Conservation (phyloP, 2,329 filamentous ascomycete species). For the Fusarium penzigii region DNA sequence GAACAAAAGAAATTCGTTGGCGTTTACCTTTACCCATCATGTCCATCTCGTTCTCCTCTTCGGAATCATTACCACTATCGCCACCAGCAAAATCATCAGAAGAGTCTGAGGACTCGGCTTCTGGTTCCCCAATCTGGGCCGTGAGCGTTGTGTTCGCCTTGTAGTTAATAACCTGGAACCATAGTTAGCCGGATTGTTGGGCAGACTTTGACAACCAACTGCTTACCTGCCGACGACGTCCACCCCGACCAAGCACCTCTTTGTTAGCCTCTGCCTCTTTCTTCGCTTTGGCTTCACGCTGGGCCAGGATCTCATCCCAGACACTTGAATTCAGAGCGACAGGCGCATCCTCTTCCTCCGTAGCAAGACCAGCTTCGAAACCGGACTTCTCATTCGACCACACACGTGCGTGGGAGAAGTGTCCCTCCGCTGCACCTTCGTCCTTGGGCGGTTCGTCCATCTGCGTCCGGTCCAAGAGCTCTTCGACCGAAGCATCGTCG, state of each 20-base stretch:
- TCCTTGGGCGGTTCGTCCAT: conserved; percentile 70
- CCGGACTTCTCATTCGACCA: conserved; percentile 82
- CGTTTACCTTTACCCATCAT: conserved; percentile 38
- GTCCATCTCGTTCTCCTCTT: conserved; percentile 21
- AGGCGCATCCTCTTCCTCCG: conserved; percentile 52
- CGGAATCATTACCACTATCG: conserved; percentile 34
- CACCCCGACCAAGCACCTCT: conserved; percentile 82
- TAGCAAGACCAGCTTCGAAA: conserved; percentile 63
- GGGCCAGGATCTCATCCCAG: conserved; percentile 87
- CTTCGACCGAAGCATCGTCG: conserved; percentile 80
- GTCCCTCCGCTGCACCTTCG: conserved; percentile 68
- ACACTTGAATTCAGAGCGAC: conserved; percentile 64
- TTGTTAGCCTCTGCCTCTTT: conserved; percentile 67
- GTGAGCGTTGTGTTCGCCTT: conserved; percentile 27
- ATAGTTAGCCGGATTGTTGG: conserved; percentile 14
- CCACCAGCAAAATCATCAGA: conserved; percentile 37
- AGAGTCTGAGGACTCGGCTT: conserved; percentile 32
- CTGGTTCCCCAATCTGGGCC: conserved; percentile 25
- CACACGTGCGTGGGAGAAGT: conserved; percentile 87
- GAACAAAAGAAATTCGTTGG: conserved; percentile 27
- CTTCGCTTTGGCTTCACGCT: conserved; percentile 78
- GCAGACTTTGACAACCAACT: background rate
- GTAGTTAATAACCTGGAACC: conserved; percentile 38
- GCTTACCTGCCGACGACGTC: conserved; percentile 61
- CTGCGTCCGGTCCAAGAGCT: conserved; percentile 82